These are phyloP conservation scores for Colletotrichum lini DNA, from an alignment of 2,329 filamentous ascomycete species.

Conservation along the genomic window DNA sequence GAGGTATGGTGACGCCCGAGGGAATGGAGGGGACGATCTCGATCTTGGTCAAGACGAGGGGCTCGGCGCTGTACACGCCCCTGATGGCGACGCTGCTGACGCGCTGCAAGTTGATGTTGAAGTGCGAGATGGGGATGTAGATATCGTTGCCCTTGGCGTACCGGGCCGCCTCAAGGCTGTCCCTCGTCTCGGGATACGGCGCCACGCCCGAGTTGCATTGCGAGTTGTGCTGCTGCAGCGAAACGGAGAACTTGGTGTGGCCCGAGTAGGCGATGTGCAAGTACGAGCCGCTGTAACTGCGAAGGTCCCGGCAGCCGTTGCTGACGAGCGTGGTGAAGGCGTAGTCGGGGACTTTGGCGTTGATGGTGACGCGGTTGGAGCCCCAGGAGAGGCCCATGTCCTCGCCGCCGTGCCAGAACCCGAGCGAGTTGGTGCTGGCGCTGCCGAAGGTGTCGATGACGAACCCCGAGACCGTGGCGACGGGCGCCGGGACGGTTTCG, in stretches of 20 bases:
- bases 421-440: conserved; percentile 69
- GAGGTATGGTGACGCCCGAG: conserved; percentile 64
- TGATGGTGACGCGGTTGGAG: conserved; percentile 63
- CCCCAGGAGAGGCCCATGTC: conserved; percentile 69
- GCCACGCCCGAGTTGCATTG: conserved; percentile 68
- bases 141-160: conserved; percentile 70
- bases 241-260: conserved; percentile 73
- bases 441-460: conserved; percentile 74
- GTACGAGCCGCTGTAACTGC: conserved; percentile 70
- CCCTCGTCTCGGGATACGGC: conserved; percentile 77
- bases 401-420: conserved; percentile 77
- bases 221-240: conserved; percentile 77
- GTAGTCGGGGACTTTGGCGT: conserved; percentile 61
- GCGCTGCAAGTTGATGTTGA: conserved; percentile 72
- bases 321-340: conserved; percentile 72
- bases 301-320: conserved; percentile 61
- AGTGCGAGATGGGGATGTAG: conserved; percentile 78
- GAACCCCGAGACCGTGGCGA: conserved; percentile 62
- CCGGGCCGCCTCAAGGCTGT: conserved; percentile 74
- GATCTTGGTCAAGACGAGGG: conserved; percentile 68
- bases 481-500: conserved; percentile 64
- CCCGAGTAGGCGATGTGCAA: conserved; percentile 76
- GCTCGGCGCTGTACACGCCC: conserved; percentile 71
- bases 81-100: conserved; percentile 73
- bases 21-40: conserved; percentile 73